Evolutionary conservation across 805 yeast genomes (phyloP).

Genomic region (Yarrowia deformans): DNA sequence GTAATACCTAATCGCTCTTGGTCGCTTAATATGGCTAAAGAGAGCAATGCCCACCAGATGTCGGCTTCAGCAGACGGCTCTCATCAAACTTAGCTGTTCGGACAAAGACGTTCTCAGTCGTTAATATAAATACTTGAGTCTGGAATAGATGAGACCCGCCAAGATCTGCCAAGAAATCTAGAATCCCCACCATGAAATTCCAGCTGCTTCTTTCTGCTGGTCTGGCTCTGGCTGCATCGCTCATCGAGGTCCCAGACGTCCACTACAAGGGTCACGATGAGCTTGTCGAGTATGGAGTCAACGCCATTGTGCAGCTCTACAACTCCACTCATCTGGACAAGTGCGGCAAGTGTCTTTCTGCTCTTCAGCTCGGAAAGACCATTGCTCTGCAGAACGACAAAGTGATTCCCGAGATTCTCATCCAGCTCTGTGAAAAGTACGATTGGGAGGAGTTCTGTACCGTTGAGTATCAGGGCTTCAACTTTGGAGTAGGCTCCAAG

Average conservation of each 20-base stretch:
- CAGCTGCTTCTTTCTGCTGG: constrained; percentile 13
- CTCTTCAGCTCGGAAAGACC: constrained; percentile 19
- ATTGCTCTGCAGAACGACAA: constrained; percentile 33
- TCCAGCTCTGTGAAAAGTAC: constrained; percentile 27
- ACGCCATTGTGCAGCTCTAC: constrained; percentile 25
- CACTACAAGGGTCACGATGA: constrained; percentile 14
- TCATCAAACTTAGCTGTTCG: constrained; percentile 2
- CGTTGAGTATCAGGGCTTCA: constrained; percentile 27
- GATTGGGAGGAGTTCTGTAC: constrained; percentile 32
- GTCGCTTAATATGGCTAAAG: constrained; percentile 10
- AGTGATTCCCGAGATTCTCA: constrained; percentile 30
- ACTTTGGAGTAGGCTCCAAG: constrained; percentile 29
- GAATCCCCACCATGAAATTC: constrained; percentile 2
- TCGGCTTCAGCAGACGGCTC: neutral
- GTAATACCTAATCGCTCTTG: constrained; percentile 8
- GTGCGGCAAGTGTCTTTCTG: constrained; percentile 28
- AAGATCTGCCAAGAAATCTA: constrained; percentile 12
- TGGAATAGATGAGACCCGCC: neutral
- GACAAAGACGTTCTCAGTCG: constrained; percentile 1
- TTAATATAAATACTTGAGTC: neutral
- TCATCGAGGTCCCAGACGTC: constrained; percentile 19
- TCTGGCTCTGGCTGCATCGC: constrained; percentile 20
- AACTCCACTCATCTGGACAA: constrained; percentile 23
- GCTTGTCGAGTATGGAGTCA: constrained; percentile 29
- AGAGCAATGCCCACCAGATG: neutral